Conservation (phyloP, 2,329 filamentous ascomycete genomes). For the Fusarium goolgardi region DNA sequence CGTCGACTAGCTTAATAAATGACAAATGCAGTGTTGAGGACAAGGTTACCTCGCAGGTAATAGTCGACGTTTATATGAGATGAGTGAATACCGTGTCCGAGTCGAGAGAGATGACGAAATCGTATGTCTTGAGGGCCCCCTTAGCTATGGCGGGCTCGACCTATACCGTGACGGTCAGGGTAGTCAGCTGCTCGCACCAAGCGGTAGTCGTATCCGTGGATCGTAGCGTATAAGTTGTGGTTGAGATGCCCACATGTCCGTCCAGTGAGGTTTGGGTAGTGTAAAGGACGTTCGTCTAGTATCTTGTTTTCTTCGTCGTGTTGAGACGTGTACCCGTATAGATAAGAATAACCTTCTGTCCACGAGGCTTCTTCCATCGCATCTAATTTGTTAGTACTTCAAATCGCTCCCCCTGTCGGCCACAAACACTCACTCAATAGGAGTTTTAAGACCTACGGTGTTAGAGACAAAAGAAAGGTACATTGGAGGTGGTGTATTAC, state of each 20-base stretch:
- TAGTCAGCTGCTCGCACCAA: slow-evolving; percentile 57
- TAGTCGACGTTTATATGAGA: slow-evolving; percentile 51
- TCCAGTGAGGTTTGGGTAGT: not conserved
- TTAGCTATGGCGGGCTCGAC: slow-evolving; percentile 56
- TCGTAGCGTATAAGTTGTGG: slow-evolving; percentile 48
- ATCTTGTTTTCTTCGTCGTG: too few relatives aligned
- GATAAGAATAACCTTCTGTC: not conserved
- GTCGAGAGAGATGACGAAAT: slow-evolving; percentile 59
- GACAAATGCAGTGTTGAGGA: slow-evolving; percentile 42
- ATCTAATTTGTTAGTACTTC: not conserved
- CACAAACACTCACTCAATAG: slow-evolving; percentile 2
- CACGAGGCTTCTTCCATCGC: slow-evolving; percentile 5
- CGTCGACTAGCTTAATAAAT: slow-evolving; percentile 40
- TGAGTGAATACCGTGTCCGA: slow-evolving; percentile 58
- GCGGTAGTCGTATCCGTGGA: slow-evolving; percentile 63
- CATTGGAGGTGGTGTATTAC: too few relatives aligned
- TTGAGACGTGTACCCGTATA: slow-evolving; percentile 19
- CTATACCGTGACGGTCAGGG: slow-evolving; percentile 58
- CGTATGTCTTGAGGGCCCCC: slow-evolving; percentile 54
- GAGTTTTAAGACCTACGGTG: not conserved
- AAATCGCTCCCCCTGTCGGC: slow-evolving; percentile 12
- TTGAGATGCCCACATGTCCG: slow-evolving; percentile 27
- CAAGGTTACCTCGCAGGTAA: slow-evolving; percentile 46
- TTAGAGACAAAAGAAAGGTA: too few relatives aligned
- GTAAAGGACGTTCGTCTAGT: too few relatives aligned